phyloP scores from a whole-genome alignment of 495 filamentous ascomycete genomes.

The Parathielavia appendiculata region DNA sequence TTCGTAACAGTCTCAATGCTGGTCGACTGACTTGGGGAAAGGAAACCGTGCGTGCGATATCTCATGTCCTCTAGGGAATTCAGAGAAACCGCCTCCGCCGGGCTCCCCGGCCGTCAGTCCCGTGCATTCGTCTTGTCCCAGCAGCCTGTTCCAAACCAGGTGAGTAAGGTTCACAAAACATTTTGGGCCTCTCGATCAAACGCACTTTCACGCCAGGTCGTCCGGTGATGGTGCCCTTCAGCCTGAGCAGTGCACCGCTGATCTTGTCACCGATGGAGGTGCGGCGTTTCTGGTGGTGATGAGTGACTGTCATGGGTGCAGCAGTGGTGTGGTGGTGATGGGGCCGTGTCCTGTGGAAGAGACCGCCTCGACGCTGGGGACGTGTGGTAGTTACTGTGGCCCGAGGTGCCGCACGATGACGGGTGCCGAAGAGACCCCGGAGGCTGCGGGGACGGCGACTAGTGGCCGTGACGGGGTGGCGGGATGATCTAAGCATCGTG shows the following conservation, averaged over 20 bases:
- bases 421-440: constrained; percentile 4
- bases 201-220: constrained; percentile 60
- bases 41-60: too few species aligned
- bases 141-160: constrained; percentile 53
- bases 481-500: too few species aligned
- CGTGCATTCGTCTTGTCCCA: constrained; percentile 65
- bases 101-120: constrained; percentile 58
- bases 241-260: constrained; percentile 59
- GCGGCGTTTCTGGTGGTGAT: constrained; percentile 54
- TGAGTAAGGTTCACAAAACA: too few species aligned
- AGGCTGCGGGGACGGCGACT: neutral
- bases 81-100: constrained; percentile 17
- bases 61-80: neutral
- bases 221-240: constrained; percentile 58
- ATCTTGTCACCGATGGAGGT: constrained; percentile 62
- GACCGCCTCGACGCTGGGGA: constrained; percentile 9
- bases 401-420: neutral
- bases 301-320: constrained; percentile 20
- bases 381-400: neutral
- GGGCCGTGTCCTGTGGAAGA: constrained; percentile 11
- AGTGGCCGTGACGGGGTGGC: neutral
- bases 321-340: constrained; percentile 13
- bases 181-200: constrained; percentile 9
- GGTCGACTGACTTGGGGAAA: too few species aligned
- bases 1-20: too few species aligned